These are phyloP conservation scores for Vanrija sp. DNA, from an alignment of 1,284 basidiomycete genomes.

Conservation along the genomic window DNA sequence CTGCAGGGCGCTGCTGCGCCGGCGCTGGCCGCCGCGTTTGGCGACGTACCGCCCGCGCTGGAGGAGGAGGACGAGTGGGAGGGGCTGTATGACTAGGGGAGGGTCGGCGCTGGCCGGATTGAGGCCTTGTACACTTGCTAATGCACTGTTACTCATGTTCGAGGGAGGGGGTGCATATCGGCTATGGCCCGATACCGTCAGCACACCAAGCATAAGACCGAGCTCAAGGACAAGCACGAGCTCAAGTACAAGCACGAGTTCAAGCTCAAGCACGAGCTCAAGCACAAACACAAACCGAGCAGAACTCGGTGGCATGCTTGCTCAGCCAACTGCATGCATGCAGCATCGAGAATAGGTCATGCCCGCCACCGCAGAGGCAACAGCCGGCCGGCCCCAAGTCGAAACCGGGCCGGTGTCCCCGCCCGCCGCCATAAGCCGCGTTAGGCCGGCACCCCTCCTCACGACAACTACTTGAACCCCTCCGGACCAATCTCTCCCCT, in stretches of 20 bases:
- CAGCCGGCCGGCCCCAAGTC: background rate
- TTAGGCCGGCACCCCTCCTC: background rate
- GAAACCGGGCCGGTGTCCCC: background rate
- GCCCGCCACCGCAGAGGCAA: background rate
- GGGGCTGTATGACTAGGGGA: conserved; percentile 24
- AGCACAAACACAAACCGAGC: background rate
- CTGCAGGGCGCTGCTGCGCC: background rate
- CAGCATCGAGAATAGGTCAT: no score
- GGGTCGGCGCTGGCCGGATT: background rate
- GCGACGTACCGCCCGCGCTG: conserved; percentile 3
- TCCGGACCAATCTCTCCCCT: background rate
- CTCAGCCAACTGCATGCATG: no score
- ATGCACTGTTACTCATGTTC: background rate
- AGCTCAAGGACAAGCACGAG: background rate
- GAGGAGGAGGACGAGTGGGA: conserved; percentile 35
- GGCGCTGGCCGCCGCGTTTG: background rate
- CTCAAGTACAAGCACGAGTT: background rate
- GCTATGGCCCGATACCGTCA: no score
- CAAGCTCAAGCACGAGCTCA: background rate
- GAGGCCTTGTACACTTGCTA: background rate
- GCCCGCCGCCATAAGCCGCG: background rate
- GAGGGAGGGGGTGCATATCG: no score
- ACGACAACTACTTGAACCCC: background rate
- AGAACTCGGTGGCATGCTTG: no score
- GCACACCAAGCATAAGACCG: no score